Conservation (phyloP, 495 filamentous ascomycete genomes). For the Trichoderma gamsii region DNA sequence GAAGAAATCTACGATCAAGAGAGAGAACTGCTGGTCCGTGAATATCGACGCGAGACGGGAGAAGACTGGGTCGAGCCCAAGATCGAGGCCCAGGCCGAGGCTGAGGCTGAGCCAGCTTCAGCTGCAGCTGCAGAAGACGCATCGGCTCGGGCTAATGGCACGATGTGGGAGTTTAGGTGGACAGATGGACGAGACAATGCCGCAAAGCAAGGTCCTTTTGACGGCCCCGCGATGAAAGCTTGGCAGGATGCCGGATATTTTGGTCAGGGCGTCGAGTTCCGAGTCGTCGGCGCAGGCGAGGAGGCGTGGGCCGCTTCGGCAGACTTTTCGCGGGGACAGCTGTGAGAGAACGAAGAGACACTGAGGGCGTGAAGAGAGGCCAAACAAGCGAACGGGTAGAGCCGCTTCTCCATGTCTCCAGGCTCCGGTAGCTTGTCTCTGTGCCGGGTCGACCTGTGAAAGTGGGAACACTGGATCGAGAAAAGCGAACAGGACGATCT, state of each 20-base stretch:
- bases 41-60: conserved; percentile 80
- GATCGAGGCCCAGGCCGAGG: neutral
- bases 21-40: conserved; percentile 74
- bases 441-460: conserved; percentile 1
- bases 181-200: conserved; percentile 78
- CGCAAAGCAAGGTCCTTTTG: conserved; percentile 78
- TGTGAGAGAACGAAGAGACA: neutral
- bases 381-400: conserved; percentile 8
- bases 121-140: conserved; percentile 23
- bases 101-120: conserved; percentile 1
- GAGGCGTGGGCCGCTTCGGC: conserved; percentile 9
- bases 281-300: conserved; percentile 45
- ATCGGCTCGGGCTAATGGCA: conserved; percentile 26
- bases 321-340: conserved; percentile 8
- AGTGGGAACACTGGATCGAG: neutral
- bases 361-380: neutral
- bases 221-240: conserved; percentile 72
- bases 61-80: conserved; percentile 78
- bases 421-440: neutral
- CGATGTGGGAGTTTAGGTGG: conserved; percentile 90
- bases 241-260: conserved; percentile 94
- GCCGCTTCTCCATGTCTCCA: neutral
- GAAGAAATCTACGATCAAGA: conserved; percentile 85
- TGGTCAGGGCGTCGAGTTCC: conserved; percentile 86
- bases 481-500: neutral